Percentiles rank a stretch among this genome's conserved stretches.
Conservation (phyloP, 192 early-diverging fungal species). For the Coemansia sp. region DNA sequence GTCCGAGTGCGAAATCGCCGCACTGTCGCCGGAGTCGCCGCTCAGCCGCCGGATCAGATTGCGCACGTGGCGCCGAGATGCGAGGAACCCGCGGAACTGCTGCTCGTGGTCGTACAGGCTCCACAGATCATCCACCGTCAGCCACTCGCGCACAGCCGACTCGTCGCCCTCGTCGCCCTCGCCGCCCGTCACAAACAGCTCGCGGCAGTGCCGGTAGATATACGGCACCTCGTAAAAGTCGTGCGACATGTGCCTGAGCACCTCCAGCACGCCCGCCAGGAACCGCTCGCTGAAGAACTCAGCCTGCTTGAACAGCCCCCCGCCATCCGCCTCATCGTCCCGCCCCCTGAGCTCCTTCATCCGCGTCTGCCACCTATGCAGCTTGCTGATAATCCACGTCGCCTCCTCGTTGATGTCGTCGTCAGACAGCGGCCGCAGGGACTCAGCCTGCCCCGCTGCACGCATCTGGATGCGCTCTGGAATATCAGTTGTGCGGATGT, state of each 20-base stretch:
- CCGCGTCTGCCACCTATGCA: conserved; percentile 36
- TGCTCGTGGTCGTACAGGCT: conserved; percentile 82
- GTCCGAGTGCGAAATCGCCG: conserved; percentile 17
- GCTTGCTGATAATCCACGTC: conserved; percentile 59
- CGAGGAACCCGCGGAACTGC: conserved; percentile 71
- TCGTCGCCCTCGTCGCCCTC: conserved; percentile 28
- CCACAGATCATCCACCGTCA: conserved; percentile 81
- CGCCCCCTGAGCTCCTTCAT: conserved; percentile 8
- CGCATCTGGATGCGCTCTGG: conserved; percentile 92
- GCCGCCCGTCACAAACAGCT: conserved; percentile 69
- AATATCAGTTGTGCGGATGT: conserved; percentile 82
- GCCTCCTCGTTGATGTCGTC: conserved; percentile 69
- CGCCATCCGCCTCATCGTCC: background rate
- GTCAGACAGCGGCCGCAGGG: conserved; percentile 53
- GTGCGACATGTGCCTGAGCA: conserved; percentile 70
- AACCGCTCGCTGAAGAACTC: conserved; percentile 53
- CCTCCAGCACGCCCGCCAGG: conserved; percentile 57
- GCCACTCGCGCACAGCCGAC: conserved; percentile 55
- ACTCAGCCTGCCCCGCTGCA: conserved; percentile 24
- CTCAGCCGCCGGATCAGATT: conserved; percentile 56
- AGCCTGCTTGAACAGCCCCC: conserved; percentile 32
- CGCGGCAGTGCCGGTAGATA: conserved; percentile 81
- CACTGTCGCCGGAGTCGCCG: conserved; percentile 11
- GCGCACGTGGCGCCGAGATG: conserved; percentile 60
- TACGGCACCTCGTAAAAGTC: conserved; percentile 92